Base-by-base conservation (phyloP, 805 yeast genomes). In the Yarrowia keelungensis region DNA sequence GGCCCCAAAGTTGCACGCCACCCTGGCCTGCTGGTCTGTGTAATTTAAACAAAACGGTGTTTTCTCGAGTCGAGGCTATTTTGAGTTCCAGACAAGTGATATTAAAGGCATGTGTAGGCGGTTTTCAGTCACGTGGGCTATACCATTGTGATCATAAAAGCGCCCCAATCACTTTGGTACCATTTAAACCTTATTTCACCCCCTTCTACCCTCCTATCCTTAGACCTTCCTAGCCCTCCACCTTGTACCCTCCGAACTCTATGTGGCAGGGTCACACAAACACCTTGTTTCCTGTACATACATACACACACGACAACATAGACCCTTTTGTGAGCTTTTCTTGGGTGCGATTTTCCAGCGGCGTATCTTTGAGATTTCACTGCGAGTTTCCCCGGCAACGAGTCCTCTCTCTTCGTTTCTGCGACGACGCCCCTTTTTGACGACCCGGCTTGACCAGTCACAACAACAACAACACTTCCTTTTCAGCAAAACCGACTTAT, bases 231-330 rank as follows among this genome's bases (percentile, higher is more conserved):
- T 5, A 3, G 7, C 3, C n/a, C 32, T 38, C 58, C 43, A 53
- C 58, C 58, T 53, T 36, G 43, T 38, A 9, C 58, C 19, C 58
- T 38, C 26, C 10, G 15, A 53, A 53, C 59, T 22, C 14, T n/a
- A 53, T n/a, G 59, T 38, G 32, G 59, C 45, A 53, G 59, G 59
- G 59, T 19, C 59, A 39, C 56, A 53, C 59, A 53, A 53, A 38
- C 59, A 53, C 59, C 59, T 53, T 53, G 59, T 53, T 53, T 53
- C 59, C 59, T 53, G 43, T 39, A 39, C 59, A 53, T 22, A 38
- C 59, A 53, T 53, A 53, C 59, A 53, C 59, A 53, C 59, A 53
- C 59, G 59, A 53, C 59, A 53, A 53, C 45, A 38, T 53, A 53
- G 58, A 38, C 35, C 45, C 22, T 53, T 39, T 19, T 36, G 32